phyloP scores from a whole-genome alignment of 2,329 filamentous ascomycete species.

The Stenocarpella maydis region DNA sequence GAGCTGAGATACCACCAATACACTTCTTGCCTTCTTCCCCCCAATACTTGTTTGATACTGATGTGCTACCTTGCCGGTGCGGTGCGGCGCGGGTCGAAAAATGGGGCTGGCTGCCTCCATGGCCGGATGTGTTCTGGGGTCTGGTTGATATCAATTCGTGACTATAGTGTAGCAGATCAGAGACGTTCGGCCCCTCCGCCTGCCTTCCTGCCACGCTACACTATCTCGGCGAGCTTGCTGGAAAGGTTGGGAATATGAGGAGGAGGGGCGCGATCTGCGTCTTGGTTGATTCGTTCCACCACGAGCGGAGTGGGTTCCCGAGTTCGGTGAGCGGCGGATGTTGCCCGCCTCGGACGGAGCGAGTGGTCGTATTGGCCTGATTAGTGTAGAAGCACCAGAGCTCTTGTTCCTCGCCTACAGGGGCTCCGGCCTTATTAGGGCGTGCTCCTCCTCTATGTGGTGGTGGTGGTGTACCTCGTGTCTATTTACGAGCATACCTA shows the following conservation, averaged over 20 bases:
- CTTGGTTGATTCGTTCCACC: too few species aligned
- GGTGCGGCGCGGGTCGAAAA: too few species aligned
- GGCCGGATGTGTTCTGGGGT: too few species aligned
- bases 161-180: too few species aligned
- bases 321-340: slow-evolving; percentile 18
- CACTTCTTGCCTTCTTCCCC: slow-evolving; percentile 31
- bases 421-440: not conserved
- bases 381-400: too few species aligned
- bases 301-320: not conserved
- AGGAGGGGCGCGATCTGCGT: not conserved
- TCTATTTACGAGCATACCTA: not conserved
- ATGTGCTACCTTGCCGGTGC: too few species aligned
- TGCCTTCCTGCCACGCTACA: not conserved
- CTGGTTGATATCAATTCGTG: too few species aligned
- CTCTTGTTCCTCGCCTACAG: not conserved
- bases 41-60: too few species aligned
- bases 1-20: slow-evolving; percentile 36
- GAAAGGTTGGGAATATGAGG: not conserved
- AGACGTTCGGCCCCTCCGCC: too few species aligned
- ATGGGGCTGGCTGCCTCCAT: too few species aligned
- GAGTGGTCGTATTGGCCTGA: slow-evolving; percentile 7
- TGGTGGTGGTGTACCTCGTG: not conserved
- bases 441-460: not conserved
- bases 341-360: slow-evolving; percentile 8
- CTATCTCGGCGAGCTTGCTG: not conserved